A percentile compares a stretch with the other conserved stretches of the same genome.
These are phyloP conservation scores for Thalassiosira oceanica DNA, from an alignment of 352 stramenopile species.

Conservation along the genomic window DNA sequence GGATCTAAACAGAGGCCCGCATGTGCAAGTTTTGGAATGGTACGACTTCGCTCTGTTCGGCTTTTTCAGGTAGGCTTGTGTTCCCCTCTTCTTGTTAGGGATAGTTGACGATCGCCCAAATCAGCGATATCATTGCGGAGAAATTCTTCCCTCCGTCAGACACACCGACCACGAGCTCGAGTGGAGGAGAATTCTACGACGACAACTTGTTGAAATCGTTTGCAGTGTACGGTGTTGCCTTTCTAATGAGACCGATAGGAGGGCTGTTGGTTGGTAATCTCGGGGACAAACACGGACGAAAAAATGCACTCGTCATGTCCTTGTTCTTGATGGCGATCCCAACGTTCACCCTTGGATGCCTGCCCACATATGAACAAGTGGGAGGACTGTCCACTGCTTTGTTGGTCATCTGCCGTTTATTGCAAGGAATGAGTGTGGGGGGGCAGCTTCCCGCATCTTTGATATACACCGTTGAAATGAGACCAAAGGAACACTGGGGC, in stretches of 20 bases:
- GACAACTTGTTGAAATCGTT: slow-evolving; percentile 45
- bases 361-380: slow-evolving; percentile 59
- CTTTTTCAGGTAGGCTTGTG: too few relatives aligned
- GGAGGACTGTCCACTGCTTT: slow-evolving; percentile 36
- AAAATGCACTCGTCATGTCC: slow-evolving; percentile 51
- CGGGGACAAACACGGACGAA: slow-evolving; percentile 61
- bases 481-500: slow-evolving; percentile 60
- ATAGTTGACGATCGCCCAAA: too few relatives aligned
- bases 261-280: slow-evolving; percentile 49
- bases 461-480: slow-evolving; percentile 59
- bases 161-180: too few relatives aligned
- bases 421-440: slow-evolving; percentile 63
- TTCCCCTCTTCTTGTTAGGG: too few relatives aligned
- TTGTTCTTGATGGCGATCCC: slow-evolving; percentile 62
- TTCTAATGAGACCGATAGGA: slow-evolving; percentile 56
- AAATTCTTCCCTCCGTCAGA: slow-evolving; percentile 68
- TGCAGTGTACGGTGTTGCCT: slow-evolving; percentile 65
- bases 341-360: slow-evolving; percentile 58
- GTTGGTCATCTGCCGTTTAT: slow-evolving; percentile 51
- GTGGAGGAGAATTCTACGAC: slow-evolving; percentile 1
- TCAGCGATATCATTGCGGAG: slow-evolving; percentile 48
- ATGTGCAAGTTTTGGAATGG: slow-evolving; percentile 70
- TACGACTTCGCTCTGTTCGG: slow-evolving; percentile 77
- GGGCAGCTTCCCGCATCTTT: slow-evolving; percentile 57
- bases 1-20: too few relatives aligned